These are phyloP conservation scores for Przewalskia tangutica DNA, from an alignment of 257 asterid species.

Conservation along the genomic window DNA sequence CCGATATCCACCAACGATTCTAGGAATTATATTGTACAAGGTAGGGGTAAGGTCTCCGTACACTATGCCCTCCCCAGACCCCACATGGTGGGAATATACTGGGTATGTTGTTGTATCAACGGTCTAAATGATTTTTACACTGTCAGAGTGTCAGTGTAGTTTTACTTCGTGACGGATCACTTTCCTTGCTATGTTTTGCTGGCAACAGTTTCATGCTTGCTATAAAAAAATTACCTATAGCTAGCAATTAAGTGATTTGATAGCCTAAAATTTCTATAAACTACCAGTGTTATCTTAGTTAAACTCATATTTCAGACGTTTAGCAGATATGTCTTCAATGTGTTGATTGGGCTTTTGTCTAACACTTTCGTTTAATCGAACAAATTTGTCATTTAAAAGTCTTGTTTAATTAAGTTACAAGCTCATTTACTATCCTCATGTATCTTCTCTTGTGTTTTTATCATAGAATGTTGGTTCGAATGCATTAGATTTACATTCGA, in stretches of 20 bases:
- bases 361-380: neutral
- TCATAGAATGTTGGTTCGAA: neutral
- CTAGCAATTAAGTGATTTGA: neutral
- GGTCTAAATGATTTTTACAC: neutral
- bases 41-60: too few species aligned
- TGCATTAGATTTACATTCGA: too few species aligned
- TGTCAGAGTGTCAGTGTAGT: too few species aligned
- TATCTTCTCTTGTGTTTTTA: neutral
- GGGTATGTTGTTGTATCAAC: neutral
- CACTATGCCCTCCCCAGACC: too few species aligned
- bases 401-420: neutral
- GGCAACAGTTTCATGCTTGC: neutral
- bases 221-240: neutral
- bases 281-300: neutral
- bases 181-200: neutral
- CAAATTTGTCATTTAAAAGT: neutral
- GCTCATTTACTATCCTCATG: neutral
- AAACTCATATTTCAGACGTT: neutral
- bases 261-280: neutral
- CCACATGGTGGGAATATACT: too few species aligned
- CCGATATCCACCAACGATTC: neutral
- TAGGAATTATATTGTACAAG: neutral
- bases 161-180: neutral
- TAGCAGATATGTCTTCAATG: neutral
- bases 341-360: neutral